A percentile compares a stretch with the other conserved stretches of the same genome.
Conservation (phyloP, 1,284 basidiomycete genomes). For the Ceratobasidium sp. region DNA sequence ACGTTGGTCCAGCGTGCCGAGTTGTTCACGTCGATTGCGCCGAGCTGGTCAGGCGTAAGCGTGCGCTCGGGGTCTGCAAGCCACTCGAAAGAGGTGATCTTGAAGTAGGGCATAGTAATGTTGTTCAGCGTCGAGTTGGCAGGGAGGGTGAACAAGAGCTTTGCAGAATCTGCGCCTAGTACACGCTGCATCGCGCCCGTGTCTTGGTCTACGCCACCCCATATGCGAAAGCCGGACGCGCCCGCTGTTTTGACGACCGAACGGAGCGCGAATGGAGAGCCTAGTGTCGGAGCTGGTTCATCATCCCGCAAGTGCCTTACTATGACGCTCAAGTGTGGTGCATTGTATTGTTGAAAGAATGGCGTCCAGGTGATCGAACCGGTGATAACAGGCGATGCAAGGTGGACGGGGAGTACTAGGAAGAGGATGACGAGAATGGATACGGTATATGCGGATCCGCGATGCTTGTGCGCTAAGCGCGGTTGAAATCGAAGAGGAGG, state of each 20-base stretch:
- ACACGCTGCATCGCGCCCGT: slow-evolving; percentile 5
- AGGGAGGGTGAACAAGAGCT: slow-evolving; percentile 5
- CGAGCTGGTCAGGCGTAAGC: slow-evolving; percentile 5
- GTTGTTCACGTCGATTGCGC: not conserved
- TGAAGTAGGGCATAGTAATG: slow-evolving; percentile 14
- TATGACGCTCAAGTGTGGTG: not conserved
- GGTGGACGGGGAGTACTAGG: not conserved
- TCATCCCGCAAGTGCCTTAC: not conserved
- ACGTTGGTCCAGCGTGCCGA: slow-evolving; percentile 4
- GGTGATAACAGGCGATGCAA: slow-evolving; percentile 14
- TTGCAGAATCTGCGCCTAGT: not conserved
- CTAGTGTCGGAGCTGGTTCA: not conserved
- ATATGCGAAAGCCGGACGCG: slow-evolving; percentile 1
- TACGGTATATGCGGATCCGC: slow-evolving; percentile 1
- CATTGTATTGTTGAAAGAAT: not conserved
- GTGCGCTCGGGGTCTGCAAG: not conserved
- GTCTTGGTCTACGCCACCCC: slow-evolving; percentile 1
- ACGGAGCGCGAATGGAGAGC: not conserved
- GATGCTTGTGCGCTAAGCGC: not conserved
- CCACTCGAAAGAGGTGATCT: slow-evolving; percentile 15
- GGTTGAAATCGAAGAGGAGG: not conserved
- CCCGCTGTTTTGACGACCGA: not conserved
- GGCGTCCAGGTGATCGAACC: slow-evolving; percentile 24
- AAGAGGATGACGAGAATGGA: not conserved
- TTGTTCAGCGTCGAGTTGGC: slow-evolving; percentile 20